These are phyloP conservation scores for Tephrocybe sp. DNA, from an alignment of 768 basidiomycete species.

Conservation along the genomic window DNA sequence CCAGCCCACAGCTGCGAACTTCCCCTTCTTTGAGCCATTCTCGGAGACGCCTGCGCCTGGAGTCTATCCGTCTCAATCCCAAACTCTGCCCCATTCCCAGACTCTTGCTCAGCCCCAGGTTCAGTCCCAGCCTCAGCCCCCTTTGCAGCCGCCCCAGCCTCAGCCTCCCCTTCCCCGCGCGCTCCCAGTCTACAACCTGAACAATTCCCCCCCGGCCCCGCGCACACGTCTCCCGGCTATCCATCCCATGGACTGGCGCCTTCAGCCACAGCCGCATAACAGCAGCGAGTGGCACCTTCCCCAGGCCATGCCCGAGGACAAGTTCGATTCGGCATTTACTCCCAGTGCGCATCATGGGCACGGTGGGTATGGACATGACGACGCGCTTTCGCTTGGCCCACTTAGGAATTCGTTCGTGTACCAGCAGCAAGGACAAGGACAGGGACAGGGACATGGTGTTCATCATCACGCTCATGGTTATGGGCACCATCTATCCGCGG, in stretches of 20 bases:
- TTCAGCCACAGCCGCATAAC: conserved; percentile 29
- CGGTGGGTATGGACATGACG: too few species aligned
- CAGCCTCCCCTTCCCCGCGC: conserved; percentile 18
- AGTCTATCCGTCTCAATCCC: conserved; percentile 20
- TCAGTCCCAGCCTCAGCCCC: conserved; percentile 7
- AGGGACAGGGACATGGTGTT: neutral
- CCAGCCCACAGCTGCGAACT: conserved; percentile 25
- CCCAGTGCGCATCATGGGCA: too few species aligned
- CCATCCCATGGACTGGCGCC: conserved; percentile 40
- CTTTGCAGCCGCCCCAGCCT: neutral
- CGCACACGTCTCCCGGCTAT: conserved; percentile 13
- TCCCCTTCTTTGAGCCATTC: conserved; percentile 56
- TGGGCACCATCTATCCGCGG: neutral
- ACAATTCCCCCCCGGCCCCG: neutral
- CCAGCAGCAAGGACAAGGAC: conserved; percentile 23
- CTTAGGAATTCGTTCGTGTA: conserved; percentile 5
- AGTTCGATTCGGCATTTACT: too few species aligned
- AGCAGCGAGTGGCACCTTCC: conserved; percentile 10
- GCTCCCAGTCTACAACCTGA: conserved; percentile 31
- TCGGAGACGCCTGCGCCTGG: conserved; percentile 40
- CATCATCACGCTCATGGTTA: neutral
- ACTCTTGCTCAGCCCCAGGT: neutral
- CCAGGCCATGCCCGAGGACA: neutral
- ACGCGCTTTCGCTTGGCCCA: too few species aligned
- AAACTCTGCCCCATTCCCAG: conserved; percentile 6